These are phyloP conservation scores for Trichoderma simmonsii DNA, from an alignment of 2,329 filamentous ascomycete genomes.

Conservation along the genomic window DNA sequence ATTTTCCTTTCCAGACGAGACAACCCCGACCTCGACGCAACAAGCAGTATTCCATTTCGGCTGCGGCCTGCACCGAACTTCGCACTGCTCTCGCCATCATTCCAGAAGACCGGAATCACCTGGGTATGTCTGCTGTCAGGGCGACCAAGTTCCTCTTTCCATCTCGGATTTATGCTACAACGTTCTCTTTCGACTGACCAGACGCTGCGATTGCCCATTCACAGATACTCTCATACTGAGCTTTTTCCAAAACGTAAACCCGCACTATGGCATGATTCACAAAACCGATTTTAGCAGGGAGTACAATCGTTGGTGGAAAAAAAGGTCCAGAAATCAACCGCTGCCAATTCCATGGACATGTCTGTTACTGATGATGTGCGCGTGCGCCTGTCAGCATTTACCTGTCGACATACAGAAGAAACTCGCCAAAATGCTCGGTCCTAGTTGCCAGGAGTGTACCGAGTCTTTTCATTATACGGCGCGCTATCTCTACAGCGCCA, in stretches of 20 bases:
- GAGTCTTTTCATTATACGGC: constrained; percentile 27
- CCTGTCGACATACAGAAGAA: constrained; percentile 23
- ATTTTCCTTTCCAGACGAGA: background rate
- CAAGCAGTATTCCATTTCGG: background rate
- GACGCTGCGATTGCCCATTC: background rate
- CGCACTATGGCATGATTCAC: constrained; percentile 35
- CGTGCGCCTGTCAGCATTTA: constrained; percentile 31
- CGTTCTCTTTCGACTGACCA: background rate
- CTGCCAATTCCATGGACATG: constrained; percentile 31
- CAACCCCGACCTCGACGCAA: background rate
- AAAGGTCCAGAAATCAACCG: constrained; percentile 20
- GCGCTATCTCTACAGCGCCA: constrained; percentile 27
- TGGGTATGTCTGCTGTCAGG: background rate
- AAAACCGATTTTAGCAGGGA: constrained; percentile 29
- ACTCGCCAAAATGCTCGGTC: constrained; percentile 25
- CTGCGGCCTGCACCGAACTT: background rate
- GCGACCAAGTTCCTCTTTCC: background rate
- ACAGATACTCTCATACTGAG: constrained; percentile 30
- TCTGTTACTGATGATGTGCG: constrained; percentile 30
- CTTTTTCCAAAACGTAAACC: constrained; percentile 32
- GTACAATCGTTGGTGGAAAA: constrained; percentile 33
- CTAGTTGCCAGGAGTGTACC: constrained; percentile 23
- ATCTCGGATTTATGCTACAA: background rate
- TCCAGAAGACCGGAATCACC: background rate
- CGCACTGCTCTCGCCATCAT: background rate